A percentile compares a stretch with the other conserved stretches of the same genome.
phyloP scores from a whole-genome alignment of 2,329 filamentous ascomycete species.

The Pseudodiploospora longispora region DNA sequence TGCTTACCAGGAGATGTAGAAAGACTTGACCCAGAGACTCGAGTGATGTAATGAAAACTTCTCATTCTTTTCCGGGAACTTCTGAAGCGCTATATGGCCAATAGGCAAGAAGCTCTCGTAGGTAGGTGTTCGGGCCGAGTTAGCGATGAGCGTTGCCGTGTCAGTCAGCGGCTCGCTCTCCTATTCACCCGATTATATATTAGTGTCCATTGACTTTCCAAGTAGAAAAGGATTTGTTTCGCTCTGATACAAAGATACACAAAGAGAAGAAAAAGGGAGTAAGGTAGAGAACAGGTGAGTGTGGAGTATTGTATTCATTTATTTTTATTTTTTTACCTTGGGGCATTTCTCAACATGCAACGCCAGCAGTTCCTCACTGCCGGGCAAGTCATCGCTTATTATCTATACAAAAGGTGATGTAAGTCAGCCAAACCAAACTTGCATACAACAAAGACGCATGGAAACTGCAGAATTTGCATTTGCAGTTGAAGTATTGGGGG shows the following conservation, averaged over 20 bases:
- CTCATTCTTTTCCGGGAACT: constrained; percentile 21
- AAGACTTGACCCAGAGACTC: constrained; percentile 30
- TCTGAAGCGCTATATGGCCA: constrained; percentile 31
- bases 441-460: too few species aligned
- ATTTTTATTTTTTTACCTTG: constrained; percentile 13
- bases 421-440: too few species aligned
- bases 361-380: constrained; percentile 20
- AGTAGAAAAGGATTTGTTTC: background rate
- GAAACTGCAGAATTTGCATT: too few species aligned
- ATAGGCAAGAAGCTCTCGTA: constrained; percentile 26
- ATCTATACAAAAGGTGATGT: constrained; percentile 13
- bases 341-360: constrained; percentile 22
- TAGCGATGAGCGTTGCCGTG: constrained; percentile 22
- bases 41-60: constrained; percentile 22
- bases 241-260: constrained; percentile 2
- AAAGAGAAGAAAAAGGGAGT: background rate
- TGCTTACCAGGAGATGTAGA: constrained; percentile 30
- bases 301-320: too few species aligned
- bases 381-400: constrained; percentile 21
- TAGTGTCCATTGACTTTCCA: too few species aligned
- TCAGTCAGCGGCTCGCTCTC: constrained; percentile 27
- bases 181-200: constrained; percentile 8
- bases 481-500: too few species aligned
- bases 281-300: background rate
- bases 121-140: constrained; percentile 21